Conservation (phyloP, 768 basidiomycete species). For the Podaxis pistillaris region DNA sequence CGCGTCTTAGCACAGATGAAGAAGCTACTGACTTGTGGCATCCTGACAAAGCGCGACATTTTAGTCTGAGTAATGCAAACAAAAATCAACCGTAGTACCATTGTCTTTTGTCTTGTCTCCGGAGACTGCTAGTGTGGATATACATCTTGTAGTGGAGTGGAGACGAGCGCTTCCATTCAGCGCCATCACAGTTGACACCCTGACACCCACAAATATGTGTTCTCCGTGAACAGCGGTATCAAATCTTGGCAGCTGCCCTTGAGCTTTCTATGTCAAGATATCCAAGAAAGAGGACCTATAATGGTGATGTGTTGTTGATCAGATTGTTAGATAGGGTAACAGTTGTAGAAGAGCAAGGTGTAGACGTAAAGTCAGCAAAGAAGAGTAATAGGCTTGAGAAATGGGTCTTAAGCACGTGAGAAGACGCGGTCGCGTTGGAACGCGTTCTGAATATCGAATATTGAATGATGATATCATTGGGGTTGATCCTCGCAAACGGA, state of each 20-base stretch:
- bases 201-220: neutral
- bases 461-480: neutral
- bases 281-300: neutral
- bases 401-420: conserved; percentile 1
- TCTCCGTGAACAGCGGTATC: neutral
- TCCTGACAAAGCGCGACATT: neutral
- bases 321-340: neutral
- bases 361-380: neutral
- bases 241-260: neutral
- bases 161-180: neutral
- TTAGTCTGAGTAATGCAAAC: neutral
- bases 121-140: neutral
- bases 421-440: neutral
- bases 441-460: neutral
- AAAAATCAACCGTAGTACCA: neutral
- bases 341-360: neutral
- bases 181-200: neutral
- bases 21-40: neutral
- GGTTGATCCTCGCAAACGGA: neutral
- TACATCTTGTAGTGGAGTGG: neutral
- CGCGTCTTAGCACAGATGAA: neutral
- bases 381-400: neutral
- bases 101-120: neutral
- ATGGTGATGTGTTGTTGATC: neutral
- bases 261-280: neutral